phyloP scores from a whole-genome alignment of 2,329 filamentous ascomycete genomes.

The Pseudogymnoascus sp. region DNA sequence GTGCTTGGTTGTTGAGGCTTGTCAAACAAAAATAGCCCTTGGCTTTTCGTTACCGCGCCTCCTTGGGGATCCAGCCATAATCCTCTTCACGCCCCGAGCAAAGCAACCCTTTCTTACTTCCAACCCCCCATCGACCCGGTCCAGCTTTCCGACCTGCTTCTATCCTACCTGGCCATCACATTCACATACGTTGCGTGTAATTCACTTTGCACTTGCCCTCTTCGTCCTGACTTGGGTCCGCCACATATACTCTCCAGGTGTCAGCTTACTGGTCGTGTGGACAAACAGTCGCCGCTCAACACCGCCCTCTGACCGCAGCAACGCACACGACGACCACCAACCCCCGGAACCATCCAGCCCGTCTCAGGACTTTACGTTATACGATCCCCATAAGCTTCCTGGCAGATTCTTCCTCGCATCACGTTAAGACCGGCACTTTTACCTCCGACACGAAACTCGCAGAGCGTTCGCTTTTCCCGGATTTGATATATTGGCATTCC shows the following conservation, averaged over 20 bases:
- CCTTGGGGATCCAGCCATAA: neutral
- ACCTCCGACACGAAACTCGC: neutral
- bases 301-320: slow-evolving; percentile 6
- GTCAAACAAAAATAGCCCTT: slow-evolving; percentile 1
- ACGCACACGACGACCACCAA: neutral
- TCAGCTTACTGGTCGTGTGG: slow-evolving; percentile 8
- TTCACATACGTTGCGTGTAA: neutral
- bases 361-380: neutral
- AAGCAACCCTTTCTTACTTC: neutral
- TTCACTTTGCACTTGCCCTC: neutral
- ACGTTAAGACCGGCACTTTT: neutral
- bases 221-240: neutral
- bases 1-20: neutral
- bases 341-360: neutral
- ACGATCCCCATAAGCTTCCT: neutral
- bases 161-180: neutral
- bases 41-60: neutral
- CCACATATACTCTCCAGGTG: slow-evolving; percentile 2
- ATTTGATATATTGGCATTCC: neutral
- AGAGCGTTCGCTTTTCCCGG: neutral
- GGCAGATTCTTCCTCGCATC: neutral
- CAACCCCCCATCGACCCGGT: neutral
- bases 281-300: slow-evolving; percentile 7
- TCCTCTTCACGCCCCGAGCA: neutral
- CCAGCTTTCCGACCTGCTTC: neutral